phyloP scores from a whole-genome alignment of 805 yeast genomes.

The Saccharomyces kudriavzevii region DNA sequence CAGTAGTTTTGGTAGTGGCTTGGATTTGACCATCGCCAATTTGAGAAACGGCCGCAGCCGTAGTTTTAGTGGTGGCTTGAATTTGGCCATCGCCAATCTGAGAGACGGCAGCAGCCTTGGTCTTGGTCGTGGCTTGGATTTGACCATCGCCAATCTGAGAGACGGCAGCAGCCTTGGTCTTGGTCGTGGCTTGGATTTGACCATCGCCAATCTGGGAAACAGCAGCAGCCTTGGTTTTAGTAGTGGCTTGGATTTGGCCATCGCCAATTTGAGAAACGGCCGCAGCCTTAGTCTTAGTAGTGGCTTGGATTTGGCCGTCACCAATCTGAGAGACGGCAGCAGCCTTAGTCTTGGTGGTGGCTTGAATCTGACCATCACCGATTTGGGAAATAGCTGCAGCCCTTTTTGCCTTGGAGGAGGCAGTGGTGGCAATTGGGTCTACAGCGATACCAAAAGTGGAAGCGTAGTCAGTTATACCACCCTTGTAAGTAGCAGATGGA shows the following conservation, averaged over 20 bases:
- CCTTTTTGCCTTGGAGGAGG: slow-evolving; percentile 22
- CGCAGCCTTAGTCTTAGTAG: slow-evolving; percentile 23
- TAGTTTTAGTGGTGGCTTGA: slow-evolving; percentile 19
- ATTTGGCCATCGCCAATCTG: slow-evolving; percentile 18
- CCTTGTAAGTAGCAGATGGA: slow-evolving; percentile 33
- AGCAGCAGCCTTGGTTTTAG: slow-evolving; percentile 22
- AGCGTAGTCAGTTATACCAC: slow-evolving; percentile 32
- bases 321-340: slow-evolving; percentile 36
- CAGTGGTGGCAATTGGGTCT: slow-evolving; percentile 25
- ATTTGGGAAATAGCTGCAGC: slow-evolving; percentile 43
- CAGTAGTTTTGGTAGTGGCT: slow-evolving; percentile 23
- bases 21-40: slow-evolving; percentile 55
- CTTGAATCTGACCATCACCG: slow-evolving; percentile 49
- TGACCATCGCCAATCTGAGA: slow-evolving; percentile 37
- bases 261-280: slow-evolving; percentile 39
- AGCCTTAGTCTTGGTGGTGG: slow-evolving; percentile 31
- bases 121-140: slow-evolving; percentile 28
- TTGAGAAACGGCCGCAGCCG: slow-evolving; percentile 39
- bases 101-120: slow-evolving; percentile 21
- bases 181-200: slow-evolving; percentile 42
- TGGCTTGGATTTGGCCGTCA: slow-evolving; percentile 50
- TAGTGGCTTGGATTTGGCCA: slow-evolving; percentile 31
- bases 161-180: slow-evolving; percentile 22
- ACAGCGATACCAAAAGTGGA: slow-evolving; percentile 39
- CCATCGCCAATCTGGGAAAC: slow-evolving; percentile 45